phyloP scores from a whole-genome alignment of 2,329 filamentous ascomycete genomes.

The Beauveria brongniartii region DNA sequence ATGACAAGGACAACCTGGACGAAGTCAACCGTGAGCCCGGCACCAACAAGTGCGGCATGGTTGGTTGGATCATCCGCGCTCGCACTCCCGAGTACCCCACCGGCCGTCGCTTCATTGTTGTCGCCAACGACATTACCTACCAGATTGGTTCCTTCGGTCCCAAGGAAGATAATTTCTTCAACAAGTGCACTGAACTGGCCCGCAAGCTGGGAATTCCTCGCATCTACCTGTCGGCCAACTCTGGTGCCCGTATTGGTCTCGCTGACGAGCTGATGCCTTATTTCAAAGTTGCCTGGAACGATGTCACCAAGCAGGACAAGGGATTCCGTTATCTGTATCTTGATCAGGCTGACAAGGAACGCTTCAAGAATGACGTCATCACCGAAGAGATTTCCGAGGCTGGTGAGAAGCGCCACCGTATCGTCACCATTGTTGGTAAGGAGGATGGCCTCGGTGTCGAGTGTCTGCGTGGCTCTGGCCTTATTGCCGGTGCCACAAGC shows the following conservation, averaged over 20 bases:
- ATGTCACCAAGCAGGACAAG: constrained; percentile 66
- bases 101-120: constrained; percentile 86
- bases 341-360: constrained; percentile 75
- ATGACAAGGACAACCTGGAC: constrained; percentile 83
- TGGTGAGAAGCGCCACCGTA: constrained; percentile 87
- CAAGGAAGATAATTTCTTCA: constrained; percentile 94
- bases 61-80: constrained; percentile 93
- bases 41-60: constrained; percentile 95
- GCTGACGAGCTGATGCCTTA: constrained; percentile 94
- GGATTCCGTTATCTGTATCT: constrained; percentile 98
- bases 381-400: constrained; percentile 81
- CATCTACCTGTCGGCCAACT: constrained; percentile 98
- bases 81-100: constrained; percentile 92
- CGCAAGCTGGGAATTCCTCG: constrained; percentile 90
- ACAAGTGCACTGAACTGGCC: constrained; percentile 96
- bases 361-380: constrained; percentile 66
- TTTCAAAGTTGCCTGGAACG: constrained; percentile 97
- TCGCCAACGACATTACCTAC: constrained; percentile 99
- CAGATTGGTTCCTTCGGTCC: constrained; percentile 98
- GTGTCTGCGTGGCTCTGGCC: constrained; percentile 90
- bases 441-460: constrained; percentile 97
- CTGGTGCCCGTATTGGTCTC: constrained; percentile 92
- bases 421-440: constrained; percentile 83
- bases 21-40: constrained; percentile 94
- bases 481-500: constrained; percentile 96